A percentile compares a stretch with the other conserved stretches of the same genome.
These are phyloP conservation scores for Chimonanthus salicifolius DNA, from an alignment of 164 flowering plant species.

Conservation along the genomic window DNA sequence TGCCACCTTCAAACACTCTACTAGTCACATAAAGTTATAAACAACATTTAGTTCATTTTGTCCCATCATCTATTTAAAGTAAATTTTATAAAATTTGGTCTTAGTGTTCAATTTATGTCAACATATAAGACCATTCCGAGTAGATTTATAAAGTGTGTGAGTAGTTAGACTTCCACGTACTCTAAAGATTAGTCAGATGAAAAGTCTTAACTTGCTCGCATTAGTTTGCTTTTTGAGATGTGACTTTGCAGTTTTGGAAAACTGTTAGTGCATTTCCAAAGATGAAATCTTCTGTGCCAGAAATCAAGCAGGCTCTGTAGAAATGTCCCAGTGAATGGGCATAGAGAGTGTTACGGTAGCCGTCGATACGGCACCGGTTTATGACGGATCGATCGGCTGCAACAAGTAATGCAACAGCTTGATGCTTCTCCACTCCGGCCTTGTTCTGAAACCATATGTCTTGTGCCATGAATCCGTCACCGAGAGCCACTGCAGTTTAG, in stretches of 20 bases:
- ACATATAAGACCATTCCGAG: too few species aligned
- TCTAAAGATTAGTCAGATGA: too few species aligned
- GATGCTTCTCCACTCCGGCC: slow-evolving; percentile 44
- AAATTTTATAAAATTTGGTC: too few species aligned
- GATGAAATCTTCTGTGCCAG: slow-evolving; percentile 54
- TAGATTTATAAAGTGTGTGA: too few species aligned
- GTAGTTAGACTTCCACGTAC: too few species aligned
- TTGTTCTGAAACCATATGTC: slow-evolving; percentile 46
- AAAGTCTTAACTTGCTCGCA: too few species aligned
- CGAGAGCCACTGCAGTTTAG: slow-evolving; percentile 37
- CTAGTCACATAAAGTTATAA: too few species aligned
- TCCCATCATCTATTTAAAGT: too few species aligned
- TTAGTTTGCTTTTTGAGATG: slow-evolving; percentile 18
- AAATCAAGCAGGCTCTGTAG: slow-evolving; percentile 32
- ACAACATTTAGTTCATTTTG: too few species aligned
- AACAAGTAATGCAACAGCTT: slow-evolving; percentile 49
- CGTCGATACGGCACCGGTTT: slow-evolving; percentile 42
- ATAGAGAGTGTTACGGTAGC: slow-evolving; percentile 52
- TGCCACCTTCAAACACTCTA: too few species aligned
- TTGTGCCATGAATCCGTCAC: slow-evolving; percentile 49
- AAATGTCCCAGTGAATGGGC: slow-evolving; percentile 44
- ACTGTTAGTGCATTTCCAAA: slow-evolving; percentile 49
- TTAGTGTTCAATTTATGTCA: too few species aligned
- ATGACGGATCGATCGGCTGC: slow-evolving; percentile 39
- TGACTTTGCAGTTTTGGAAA: slow-evolving; percentile 34